These are phyloP conservation scores for Pseudocercospora musae DNA, from an alignment of 2,329 filamentous ascomycete species.

Conservation along the genomic window DNA sequence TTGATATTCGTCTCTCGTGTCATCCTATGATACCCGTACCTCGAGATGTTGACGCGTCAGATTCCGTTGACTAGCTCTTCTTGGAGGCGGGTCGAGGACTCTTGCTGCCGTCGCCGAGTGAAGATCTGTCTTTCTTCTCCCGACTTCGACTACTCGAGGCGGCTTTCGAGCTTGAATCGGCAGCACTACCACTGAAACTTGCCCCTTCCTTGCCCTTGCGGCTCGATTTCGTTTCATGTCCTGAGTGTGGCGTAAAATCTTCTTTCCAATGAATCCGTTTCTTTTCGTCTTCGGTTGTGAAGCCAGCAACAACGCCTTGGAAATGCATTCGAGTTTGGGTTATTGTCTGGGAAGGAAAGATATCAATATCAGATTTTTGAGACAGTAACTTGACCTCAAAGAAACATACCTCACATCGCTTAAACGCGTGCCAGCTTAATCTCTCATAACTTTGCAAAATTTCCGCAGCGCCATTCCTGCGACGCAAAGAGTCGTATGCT, in stretches of 20 bases:
- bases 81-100: not conserved
- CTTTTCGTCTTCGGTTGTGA: constrained; percentile 23
- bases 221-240: constrained; percentile 11
- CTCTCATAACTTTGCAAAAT: constrained; percentile 34
- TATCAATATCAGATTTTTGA: not conserved
- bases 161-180: not conserved
- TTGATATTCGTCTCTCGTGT: not conserved
- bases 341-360: constrained; percentile 24
- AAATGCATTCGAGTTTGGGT: constrained; percentile 34
- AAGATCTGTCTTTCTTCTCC: not conserved
- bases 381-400: not conserved
- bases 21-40: not conserved
- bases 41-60: not conserved
- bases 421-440: constrained; percentile 30
- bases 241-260: constrained; percentile 27
- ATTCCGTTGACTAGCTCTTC: not conserved
- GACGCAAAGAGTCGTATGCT: constrained; percentile 25
- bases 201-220: constrained; percentile 27
- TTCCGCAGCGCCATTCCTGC: constrained; percentile 26
- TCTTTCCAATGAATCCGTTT: constrained; percentile 25
- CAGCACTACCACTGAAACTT: constrained; percentile 12
- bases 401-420: constrained; percentile 30
- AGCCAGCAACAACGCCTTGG: constrained; percentile 31
- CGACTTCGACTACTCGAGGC: not conserved
- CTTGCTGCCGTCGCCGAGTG: not conserved